These are phyloP conservation scores for Chaetomium strumarium DNA, from an alignment of 2,329 filamentous ascomycete genomes.

Conservation along the genomic window DNA sequence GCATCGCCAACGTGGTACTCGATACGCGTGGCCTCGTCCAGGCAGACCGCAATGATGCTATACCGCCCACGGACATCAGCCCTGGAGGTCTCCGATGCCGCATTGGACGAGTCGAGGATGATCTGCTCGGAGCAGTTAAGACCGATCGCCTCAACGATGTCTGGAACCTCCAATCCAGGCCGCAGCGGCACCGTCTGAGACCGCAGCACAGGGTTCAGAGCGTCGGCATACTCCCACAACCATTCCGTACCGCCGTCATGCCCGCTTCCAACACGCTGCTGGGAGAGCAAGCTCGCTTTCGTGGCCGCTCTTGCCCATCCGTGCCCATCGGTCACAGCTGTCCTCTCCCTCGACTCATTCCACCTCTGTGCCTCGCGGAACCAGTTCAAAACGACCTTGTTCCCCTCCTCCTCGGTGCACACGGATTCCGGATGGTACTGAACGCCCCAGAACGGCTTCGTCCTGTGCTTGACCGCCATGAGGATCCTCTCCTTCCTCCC, in stretches of 20 bases:
- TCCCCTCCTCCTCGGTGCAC: constrained; percentile 66
- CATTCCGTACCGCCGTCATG: constrained; percentile 3
- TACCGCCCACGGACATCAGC: constrained; percentile 53
- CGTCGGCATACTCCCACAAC: constrained; percentile 22
- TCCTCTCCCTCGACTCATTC: constrained; percentile 38
- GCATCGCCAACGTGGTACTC: constrained; percentile 50
- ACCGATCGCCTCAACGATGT: constrained; percentile 49
- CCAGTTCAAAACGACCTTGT: constrained; percentile 66
- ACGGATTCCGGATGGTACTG: constrained; percentile 90
- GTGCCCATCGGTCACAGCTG: constrained; percentile 12
- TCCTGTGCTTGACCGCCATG: constrained; percentile 68
- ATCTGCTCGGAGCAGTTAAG: constrained; percentile 40
- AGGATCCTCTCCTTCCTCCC: constrained; percentile 48
- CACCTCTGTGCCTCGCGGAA: constrained; percentile 59
- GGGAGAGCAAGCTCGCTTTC: constrained; percentile 31
- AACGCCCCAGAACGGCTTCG: constrained; percentile 74
- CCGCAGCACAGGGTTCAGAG: constrained; percentile 30
- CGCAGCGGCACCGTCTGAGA: constrained; percentile 40
- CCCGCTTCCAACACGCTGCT: constrained; percentile 1
- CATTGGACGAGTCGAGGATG: constrained; percentile 56
- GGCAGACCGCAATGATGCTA: constrained; percentile 67
- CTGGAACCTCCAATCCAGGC: constrained; percentile 42
- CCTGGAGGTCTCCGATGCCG: constrained; percentile 34
- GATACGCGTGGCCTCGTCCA: constrained; percentile 50
- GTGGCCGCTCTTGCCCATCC: constrained; percentile 30